Percentiles rank a stretch among this genome's conserved stretches.
These are phyloP conservation scores for Russula sp. DNA, from an alignment of 768 basidiomycete species.

Conservation along the genomic window DNA sequence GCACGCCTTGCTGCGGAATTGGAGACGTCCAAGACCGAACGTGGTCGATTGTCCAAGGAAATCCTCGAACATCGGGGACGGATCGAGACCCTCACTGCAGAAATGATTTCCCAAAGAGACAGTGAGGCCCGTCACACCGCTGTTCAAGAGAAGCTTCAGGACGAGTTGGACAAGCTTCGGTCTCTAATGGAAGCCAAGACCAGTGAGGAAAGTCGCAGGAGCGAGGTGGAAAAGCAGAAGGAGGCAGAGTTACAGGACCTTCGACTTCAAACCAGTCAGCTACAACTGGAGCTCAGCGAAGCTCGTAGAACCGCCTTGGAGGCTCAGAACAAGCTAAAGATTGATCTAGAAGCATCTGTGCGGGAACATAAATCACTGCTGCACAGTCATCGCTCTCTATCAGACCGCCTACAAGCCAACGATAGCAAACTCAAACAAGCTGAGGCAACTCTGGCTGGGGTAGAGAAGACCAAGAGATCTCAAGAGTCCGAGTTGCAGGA, in stretches of 20 bases:
- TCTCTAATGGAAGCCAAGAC: constrained; percentile 77
- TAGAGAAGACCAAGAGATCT: constrained; percentile 61
- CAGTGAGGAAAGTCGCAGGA: constrained; percentile 75
- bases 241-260: constrained; percentile 76
- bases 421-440: constrained; percentile 44
- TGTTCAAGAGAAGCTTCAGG: constrained; percentile 57
- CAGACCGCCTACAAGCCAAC: constrained; percentile 48
- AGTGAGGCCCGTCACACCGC: constrained; percentile 41
- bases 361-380: constrained; percentile 56
- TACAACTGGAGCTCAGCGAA: constrained; percentile 63
- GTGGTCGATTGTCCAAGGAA: constrained; percentile 46
- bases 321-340: constrained; percentile 62
- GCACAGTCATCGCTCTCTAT: constrained; percentile 55
- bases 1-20: constrained; percentile 46
- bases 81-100: constrained; percentile 54
- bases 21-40: constrained; percentile 46
- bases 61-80: constrained; percentile 63
- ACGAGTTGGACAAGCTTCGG: constrained; percentile 82
- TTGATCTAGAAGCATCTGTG: constrained; percentile 60
- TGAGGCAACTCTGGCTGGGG: constrained; percentile 43
- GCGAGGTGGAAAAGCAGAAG: constrained; percentile 80
- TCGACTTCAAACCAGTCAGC: constrained; percentile 49
- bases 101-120: constrained; percentile 52
- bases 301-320: constrained; percentile 56
- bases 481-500: constrained; percentile 68